phyloP scores from a whole-genome alignment of 2,329 filamentous ascomycete genomes.

The Ophiocordyceps sinensis region DNA sequence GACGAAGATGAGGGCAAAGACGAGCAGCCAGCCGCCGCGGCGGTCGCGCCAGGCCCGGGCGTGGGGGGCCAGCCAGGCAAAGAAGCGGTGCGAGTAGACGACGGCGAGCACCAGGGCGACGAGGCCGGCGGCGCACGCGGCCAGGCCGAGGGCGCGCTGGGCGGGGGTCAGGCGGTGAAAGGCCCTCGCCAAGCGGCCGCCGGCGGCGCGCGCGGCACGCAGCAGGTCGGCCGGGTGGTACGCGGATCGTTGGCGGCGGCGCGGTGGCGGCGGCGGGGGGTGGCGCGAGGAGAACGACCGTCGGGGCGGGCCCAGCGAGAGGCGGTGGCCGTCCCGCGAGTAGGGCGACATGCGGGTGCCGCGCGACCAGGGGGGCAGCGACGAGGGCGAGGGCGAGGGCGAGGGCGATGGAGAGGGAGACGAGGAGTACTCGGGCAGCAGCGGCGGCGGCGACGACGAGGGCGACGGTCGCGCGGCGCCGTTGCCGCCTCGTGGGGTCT shows the following conservation, averaged over 20 bases:
- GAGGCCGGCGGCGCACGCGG: constrained; percentile 12
- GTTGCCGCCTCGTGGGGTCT: background rate
- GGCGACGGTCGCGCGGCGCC: background rate
- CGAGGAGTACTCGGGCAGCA: background rate
- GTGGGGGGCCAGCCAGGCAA: constrained; percentile 56
- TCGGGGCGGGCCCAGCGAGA: too few species aligned
- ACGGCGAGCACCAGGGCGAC: constrained; percentile 47
- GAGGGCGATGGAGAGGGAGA: too few species aligned
- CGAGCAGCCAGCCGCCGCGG: constrained; percentile 56
- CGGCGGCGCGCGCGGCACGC: background rate
- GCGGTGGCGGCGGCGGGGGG: background rate
- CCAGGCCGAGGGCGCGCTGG: background rate
- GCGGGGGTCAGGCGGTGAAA: constrained; percentile 40
- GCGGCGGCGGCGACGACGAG: constrained; percentile 1
- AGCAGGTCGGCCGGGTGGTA: background rate
- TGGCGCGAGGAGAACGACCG: background rate
- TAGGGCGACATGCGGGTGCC: too few species aligned
- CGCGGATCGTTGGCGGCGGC: background rate
- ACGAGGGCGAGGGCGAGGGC: too few species aligned
- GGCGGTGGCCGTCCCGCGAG: too few species aligned
- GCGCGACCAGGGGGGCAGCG: too few species aligned
- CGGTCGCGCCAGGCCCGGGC: constrained; percentile 66
- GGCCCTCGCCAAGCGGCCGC: constrained; percentile 28
- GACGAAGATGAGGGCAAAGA: constrained; percentile 60
- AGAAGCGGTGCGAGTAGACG: constrained; percentile 67